A percentile compares a stretch with the other conserved stretches of the same genome.
Evolutionary conservation across 1,284 basidiomycete genomes (phyloP).

Genomic region (Ceratobasidium sp.): DNA sequence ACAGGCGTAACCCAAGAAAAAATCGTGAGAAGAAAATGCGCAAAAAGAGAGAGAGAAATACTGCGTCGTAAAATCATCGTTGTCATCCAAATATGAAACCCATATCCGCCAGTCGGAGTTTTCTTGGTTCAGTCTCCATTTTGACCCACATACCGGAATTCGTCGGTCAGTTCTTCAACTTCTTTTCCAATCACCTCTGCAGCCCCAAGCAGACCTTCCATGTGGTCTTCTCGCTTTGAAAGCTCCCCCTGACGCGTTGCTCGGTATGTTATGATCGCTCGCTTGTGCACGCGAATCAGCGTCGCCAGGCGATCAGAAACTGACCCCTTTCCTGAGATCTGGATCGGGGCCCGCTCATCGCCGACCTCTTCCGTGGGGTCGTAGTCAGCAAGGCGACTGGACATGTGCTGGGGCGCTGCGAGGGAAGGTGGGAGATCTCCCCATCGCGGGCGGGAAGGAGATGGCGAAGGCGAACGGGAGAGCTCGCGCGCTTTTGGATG

Average conservation of each 20-base stretch:
- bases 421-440: constrained; percentile 19
- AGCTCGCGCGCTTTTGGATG: background rate
- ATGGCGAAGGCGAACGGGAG: constrained; percentile 18
- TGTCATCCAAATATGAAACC: background rate
- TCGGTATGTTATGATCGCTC: constrained; percentile 25
- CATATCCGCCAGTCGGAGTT: background rate
- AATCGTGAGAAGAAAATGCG: constrained; percentile 15
- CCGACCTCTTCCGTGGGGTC: constrained; percentile 19
- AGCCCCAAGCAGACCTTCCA: constrained; percentile 23
- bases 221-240: constrained; percentile 13
- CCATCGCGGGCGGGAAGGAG: background rate
- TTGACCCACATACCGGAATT: constrained; percentile 31
- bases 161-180: constrained; percentile 30
- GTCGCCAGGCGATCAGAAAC: constrained; percentile 36
- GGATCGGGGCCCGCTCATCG: constrained; percentile 19
- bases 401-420: constrained; percentile 2
- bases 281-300: constrained; percentile 28
- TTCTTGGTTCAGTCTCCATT: constrained; percentile 17
- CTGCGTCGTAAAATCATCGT: constrained; percentile 9
- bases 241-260: constrained; percentile 7
- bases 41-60: constrained; percentile 7
- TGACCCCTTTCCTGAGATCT: constrained; percentile 18
- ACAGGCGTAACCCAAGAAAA: constrained; percentile 12
- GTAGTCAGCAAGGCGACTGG: background rate
- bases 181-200: constrained; percentile 35